Base-by-base conservation (phyloP, 2,329 filamentous ascomycete species). In the Trichoderma afroharzianum region DNA sequence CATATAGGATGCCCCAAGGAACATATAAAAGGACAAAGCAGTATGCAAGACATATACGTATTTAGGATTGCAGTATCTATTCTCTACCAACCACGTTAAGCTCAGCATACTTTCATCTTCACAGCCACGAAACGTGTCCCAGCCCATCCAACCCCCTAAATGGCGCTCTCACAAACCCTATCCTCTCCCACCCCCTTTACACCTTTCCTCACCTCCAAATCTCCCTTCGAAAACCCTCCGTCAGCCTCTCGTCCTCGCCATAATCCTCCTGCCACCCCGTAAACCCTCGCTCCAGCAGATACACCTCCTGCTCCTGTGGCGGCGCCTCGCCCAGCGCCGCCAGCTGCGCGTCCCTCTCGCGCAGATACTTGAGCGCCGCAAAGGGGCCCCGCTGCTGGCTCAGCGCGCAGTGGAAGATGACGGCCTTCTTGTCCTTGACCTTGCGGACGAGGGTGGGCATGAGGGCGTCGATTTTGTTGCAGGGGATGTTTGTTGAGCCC, bases 321-420 rank as follows among this genome's bases (percentile, higher is more conserved):
- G 64, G 75, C 75, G 11, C 73, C 77, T 82, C 76, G 9, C 77
- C 77, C 69, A 79, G 74, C 21, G 71, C 71, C 71, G 73, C 79
- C 21, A 84, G 71, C 24, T 84, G 72, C 15, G 86, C 83, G 75
- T 92, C 89, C 61, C 90, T 85, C 82, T 94, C 92, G 43, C 92
- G 85, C 73, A 95, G 76, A 80, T 98, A 98, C 77, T 87, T 86
- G 76, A 97, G 82, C 4, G 96, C 96, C 4, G 95, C 94, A 64
- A 88, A 88, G 0, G 96, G 96, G 0, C 96, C 96, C 1, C 96
- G 87, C 83, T 97, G 92, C 84, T 98, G 96, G 75, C 92, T 95
- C 70, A 98, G 85, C 21, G 93, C 92, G 82, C 96, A 99, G 83
- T 99, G 96, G 81, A 99, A 99, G 1, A 99, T 89, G 15, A 99